phyloP scores from a whole-genome alignment of 179 eudicot species.

The Silene vulgaris region DNA sequence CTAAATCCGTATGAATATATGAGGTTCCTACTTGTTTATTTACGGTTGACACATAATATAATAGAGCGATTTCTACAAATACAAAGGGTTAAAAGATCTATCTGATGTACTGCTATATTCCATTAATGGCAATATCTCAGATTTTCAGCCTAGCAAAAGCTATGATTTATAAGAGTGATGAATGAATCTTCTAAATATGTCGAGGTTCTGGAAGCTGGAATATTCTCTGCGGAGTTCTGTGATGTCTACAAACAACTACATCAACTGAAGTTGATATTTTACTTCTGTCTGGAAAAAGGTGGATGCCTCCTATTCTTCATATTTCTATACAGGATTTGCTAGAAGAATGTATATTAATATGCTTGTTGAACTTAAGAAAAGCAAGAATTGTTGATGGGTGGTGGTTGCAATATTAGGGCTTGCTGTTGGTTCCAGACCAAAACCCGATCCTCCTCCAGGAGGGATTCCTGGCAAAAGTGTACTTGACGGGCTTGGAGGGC shows the following conservation, averaged over 20 bases:
- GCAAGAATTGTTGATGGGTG: slow-evolving; percentile 26
- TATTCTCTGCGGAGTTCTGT: slow-evolving; percentile 8
- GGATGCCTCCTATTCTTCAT: slow-evolving; percentile 19
- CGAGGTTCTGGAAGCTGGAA: slow-evolving; percentile 27
- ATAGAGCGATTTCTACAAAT: slow-evolving; percentile 18
- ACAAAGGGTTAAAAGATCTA: slow-evolving; percentile 16
- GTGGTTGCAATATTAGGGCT: slow-evolving; percentile 56
- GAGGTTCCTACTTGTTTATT: slow-evolving; percentile 21
- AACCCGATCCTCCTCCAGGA: slow-evolving; percentile 31
- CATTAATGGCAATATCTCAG: slow-evolving; percentile 21
- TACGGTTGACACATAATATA: not conserved
- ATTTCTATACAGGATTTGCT: slow-evolving; percentile 36
- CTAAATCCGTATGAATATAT: not conserved
- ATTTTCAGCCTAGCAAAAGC: slow-evolving; percentile 30
- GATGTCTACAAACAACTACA: slow-evolving; percentile 29
- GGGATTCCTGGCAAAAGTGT: slow-evolving; percentile 28
- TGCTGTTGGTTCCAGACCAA: slow-evolving; percentile 58
- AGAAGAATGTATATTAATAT: slow-evolving; percentile 39
- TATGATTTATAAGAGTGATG: slow-evolving; percentile 22
- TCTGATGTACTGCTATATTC: slow-evolving; percentile 21
- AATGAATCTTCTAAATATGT: slow-evolving; percentile 28
- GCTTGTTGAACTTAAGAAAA: slow-evolving; percentile 41
- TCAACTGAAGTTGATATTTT: slow-evolving; percentile 24
- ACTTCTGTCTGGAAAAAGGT: slow-evolving; percentile 28
- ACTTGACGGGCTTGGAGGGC: slow-evolving; percentile 53